Evolutionary conservation across 108 stramenopile genomes (phyloP).

Genomic region (Nitzschia sp.): DNA sequence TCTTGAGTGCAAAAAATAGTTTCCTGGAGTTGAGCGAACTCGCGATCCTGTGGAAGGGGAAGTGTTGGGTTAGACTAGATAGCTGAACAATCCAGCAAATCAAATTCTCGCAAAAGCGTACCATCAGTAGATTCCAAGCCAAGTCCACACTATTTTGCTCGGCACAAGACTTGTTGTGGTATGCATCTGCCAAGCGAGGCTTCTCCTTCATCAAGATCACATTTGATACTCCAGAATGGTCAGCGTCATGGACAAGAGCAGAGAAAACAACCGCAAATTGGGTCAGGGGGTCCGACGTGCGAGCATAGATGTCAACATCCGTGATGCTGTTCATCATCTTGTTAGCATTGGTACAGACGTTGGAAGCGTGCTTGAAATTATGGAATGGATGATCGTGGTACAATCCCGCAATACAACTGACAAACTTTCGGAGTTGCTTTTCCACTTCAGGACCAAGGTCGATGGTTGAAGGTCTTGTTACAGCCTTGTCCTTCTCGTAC

Average conservation of each 20-base stretch:
- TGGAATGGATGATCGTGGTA: constrained; percentile 41
- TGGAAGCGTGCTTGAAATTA: constrained; percentile 44
- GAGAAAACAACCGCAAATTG: constrained; percentile 54
- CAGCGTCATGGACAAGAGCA: constrained; percentile 59
- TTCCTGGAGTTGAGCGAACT: constrained; percentile 28
- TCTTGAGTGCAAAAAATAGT: constrained; percentile 33
- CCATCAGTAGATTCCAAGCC: constrained; percentile 48
- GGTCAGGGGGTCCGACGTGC: constrained; percentile 44
- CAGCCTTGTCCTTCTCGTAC: constrained; percentile 2
- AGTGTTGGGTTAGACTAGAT: neutral
- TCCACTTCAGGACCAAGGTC: constrained; percentile 11
- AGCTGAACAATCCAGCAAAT: neutral
- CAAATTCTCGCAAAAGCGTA: neutral
- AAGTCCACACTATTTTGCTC: constrained; percentile 54
- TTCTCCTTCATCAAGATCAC: constrained; percentile 25
- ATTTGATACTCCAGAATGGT: constrained; percentile 37
- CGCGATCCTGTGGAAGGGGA: constrained; percentile 6
- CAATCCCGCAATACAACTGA: constrained; percentile 2
- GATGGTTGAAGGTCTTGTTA: constrained; percentile 5
- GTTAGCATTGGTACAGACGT: constrained; percentile 17
- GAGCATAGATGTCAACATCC: constrained; percentile 2
- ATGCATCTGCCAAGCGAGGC: constrained; percentile 40
- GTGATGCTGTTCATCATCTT: constrained; percentile 24
- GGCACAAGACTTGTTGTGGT: constrained; percentile 56
- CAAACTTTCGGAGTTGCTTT: constrained; percentile 21